phyloP scores from a whole-genome alignment of 2,329 filamentous ascomycete species.

The Colletotrichum sp. region DNA sequence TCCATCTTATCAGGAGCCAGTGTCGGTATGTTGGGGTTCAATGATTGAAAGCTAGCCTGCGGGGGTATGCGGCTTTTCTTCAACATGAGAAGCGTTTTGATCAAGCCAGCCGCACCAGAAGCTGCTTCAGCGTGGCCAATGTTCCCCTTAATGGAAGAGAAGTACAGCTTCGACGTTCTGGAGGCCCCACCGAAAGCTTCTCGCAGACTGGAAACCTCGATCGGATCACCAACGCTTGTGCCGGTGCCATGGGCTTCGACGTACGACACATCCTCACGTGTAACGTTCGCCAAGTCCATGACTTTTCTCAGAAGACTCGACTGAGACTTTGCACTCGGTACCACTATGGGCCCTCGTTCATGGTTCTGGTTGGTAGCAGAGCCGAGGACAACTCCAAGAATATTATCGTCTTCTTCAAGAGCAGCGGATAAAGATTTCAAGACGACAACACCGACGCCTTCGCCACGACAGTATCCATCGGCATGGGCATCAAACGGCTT shows the following conservation, averaged over 20 bases:
- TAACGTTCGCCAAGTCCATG: slow-evolving; percentile 35
- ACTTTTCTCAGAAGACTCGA: slow-evolving; percentile 53
- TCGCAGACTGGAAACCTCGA: slow-evolving; percentile 49
- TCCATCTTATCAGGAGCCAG: neutral
- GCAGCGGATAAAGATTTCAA: slow-evolving; percentile 53
- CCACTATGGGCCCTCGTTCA: neutral
- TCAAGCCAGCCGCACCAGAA: slow-evolving; percentile 28
- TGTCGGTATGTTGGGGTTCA: slow-evolving; percentile 29
- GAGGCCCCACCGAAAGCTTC: neutral
- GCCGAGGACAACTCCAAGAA: slow-evolving; percentile 44
- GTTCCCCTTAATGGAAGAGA: slow-evolving; percentile 33
- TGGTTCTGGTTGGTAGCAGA: slow-evolving; percentile 47
- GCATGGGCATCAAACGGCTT: slow-evolving; percentile 36
- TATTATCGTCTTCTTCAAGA: slow-evolving; percentile 48
- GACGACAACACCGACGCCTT: slow-evolving; percentile 48
- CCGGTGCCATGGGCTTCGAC: slow-evolving; percentile 53
- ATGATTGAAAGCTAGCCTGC: slow-evolving; percentile 24
- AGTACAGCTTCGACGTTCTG: slow-evolving; percentile 35
- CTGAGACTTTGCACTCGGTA: slow-evolving; percentile 30
- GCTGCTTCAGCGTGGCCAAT: slow-evolving; percentile 40
- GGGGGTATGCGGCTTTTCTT: slow-evolving; percentile 24
- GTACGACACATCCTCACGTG: neutral
- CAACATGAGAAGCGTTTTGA: slow-evolving; percentile 31
- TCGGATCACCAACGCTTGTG: slow-evolving; percentile 47
- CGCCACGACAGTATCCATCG: slow-evolving; percentile 57